Base-by-base conservation (phyloP, 2,329 filamentous ascomycete genomes). In the Penicillium italicum region DNA sequence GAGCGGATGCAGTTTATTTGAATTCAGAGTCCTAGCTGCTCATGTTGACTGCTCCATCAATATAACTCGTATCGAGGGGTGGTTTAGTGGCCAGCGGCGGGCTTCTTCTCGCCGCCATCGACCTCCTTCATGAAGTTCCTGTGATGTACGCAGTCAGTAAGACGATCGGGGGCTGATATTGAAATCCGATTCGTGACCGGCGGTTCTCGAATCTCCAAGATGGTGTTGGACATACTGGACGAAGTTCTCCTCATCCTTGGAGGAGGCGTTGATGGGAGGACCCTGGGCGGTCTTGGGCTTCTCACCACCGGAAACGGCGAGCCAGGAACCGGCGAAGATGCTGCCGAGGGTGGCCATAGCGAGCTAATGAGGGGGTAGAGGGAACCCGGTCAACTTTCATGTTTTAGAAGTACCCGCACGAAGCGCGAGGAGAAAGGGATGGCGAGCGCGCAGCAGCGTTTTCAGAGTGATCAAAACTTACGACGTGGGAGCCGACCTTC, bases 201-300 rank as follows among this genome's bases (percentile, higher is more conserved):
- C 18, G 8, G 18, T 34, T 40, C n/a, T 26, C 16, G 20, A 12
- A 30, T 37, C 5, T 38, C 12, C 2, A 38, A 18, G 20, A 42
- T 22, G 33, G 24, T 22, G 22, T 38, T 34, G 30, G 46, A 78
- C 81, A 61, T 82, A 87, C 85, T 85, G 82, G 69, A 87, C 84
- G 73, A 87, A 87, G 68, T 80, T 80, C 77, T 86, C 85, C 77
- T 87, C 85, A 65, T 86, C 84, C 74, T 85, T 85, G 77, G 82
- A 86, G 67, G 78, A 77, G 50, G 85, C 84, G 69, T 85, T 83
- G 75, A 86, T 84, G 40, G 84, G 81, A 53, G 85, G 85, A 57
- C 74, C 75, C 59, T 76, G 70, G 26, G 62, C 61, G 52, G 63
- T 66, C 61, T 66, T 66, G 61, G 62, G 59, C 61, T 66, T 66